These are phyloP conservation scores for Hericium coralloides DNA, from an alignment of 768 basidiomycete species.

Conservation along the genomic window DNA sequence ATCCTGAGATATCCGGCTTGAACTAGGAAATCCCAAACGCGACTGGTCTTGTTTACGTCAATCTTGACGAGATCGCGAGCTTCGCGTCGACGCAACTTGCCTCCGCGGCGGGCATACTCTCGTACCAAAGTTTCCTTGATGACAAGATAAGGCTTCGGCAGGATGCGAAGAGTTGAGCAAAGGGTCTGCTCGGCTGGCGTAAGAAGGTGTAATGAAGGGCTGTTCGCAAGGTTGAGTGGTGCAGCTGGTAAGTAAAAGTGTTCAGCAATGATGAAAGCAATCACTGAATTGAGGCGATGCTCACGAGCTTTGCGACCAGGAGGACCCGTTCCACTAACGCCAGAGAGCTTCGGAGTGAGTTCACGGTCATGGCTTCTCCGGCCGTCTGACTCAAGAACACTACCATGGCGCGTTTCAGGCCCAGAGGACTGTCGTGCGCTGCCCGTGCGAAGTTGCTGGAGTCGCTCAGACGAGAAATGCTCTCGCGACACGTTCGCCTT, in stretches of 20 bases:
- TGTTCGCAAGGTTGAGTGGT: conserved; percentile 86
- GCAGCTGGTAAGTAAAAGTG: conserved; percentile 26
- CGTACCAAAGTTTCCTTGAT: conserved; percentile 94
- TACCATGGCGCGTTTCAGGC: conserved; percentile 44
- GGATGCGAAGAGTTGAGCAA: conserved; percentile 82
- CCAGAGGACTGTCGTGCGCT: conserved; percentile 43
- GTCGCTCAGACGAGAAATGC: conserved; percentile 43
- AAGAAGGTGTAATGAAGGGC: conserved; percentile 83
- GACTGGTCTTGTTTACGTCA: conserved; percentile 86
- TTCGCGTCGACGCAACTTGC: conserved; percentile 80
- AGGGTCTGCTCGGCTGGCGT: conserved; percentile 81
- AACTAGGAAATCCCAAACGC: conserved; percentile 90
- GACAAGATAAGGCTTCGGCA: conserved; percentile 91
- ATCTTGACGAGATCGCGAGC: conserved; percentile 88
- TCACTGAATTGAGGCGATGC: conserved; percentile 10
- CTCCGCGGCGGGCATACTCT: conserved; percentile 85
- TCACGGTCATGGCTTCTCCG: conserved; percentile 55
- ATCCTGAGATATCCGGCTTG: conserved; percentile 78
- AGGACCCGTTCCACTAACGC: conserved; percentile 24
- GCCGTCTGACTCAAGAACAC: conserved; percentile 40
- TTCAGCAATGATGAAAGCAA: neutral
- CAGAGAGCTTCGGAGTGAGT: conserved; percentile 38
- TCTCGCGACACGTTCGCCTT: conserved; percentile 52
- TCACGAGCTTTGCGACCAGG: conserved; percentile 35
- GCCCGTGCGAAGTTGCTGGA: conserved; percentile 36